Base-by-base conservation (phyloP, 495 filamentous ascomycete species). In the Copromyces sp. region DNA sequence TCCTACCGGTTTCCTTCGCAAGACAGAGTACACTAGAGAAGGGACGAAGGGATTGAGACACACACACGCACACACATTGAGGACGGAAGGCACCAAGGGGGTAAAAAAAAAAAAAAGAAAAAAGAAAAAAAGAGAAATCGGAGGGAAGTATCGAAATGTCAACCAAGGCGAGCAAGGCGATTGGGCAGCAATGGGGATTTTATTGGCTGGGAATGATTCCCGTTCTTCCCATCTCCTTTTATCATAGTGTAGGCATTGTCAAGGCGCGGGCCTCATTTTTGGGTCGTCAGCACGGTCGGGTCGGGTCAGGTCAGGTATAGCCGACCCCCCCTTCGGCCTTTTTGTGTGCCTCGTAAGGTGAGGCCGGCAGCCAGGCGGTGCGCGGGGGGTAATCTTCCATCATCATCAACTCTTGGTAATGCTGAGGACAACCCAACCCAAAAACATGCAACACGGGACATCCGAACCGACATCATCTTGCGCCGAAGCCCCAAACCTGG, bases 111-210 rank as follows among this genome's bases (percentile, higher is more conserved):
- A 32, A 7, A 53, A 53, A 12, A 12, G 5, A 29, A 20, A 29
- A 12, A 53, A 53, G 9, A 12, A 12, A 47, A 45, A 7, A 44
- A 41, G 7, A 47, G 20, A 53, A 24, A 24, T 24, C 35, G 2
- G 35, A 37, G 35, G 5, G 35, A 59, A 7, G 11, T 32, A 14
- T 29, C 11, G 47, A 59, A 29, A 32, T 14, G 24, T 37, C 35
- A 37, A 37, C 29, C 14, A 9, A 65, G 29, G 29, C 53, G 29
- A 65, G 24, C 24, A 69, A 71, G 61, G 74, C 72, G 72, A 75
- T 75, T 75, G 72, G 74, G 74, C 74, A 75, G 72, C 74, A 70
- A 75, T 42, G 41, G 35, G 44, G 29, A 35, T 17, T 68, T 68
- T 71, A 42, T 71, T 75, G 74, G 74, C 8, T 75, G 39, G 16